Conservation (phyloP, 768 basidiomycete genomes). For the Cyathus striatus region DNA sequence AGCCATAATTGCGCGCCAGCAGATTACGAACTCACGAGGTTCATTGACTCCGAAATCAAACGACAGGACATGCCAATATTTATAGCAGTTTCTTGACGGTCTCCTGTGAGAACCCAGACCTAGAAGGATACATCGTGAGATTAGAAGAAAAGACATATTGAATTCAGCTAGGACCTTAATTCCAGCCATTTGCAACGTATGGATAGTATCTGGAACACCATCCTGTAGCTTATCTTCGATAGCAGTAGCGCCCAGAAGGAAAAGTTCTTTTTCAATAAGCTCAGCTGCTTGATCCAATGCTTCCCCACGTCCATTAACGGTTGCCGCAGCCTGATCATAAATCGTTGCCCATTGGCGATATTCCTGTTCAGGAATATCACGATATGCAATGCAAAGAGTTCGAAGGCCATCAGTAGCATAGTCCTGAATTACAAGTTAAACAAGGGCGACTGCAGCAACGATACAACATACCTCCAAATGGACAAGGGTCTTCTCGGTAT, state of each 20-base stretch:
- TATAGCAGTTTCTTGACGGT: slow-evolving; percentile 98
- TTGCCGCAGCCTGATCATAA: slow-evolving; percentile 90
- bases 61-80: slow-evolving; percentile 98
- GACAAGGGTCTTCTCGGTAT: slow-evolving; percentile 77
- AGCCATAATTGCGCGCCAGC: slow-evolving; percentile 1
- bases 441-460: slow-evolving; percentile 1
- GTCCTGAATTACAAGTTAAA: slow-evolving; percentile 43
- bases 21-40: slow-evolving; percentile 54
- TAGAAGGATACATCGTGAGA: too few species aligned
- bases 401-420: slow-evolving; percentile 96
- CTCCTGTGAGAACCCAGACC: slow-evolving; percentile 98
- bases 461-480: slow-evolving; percentile 76
- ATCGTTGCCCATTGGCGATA: slow-evolving; percentile 86
- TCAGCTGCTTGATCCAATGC: slow-evolving; percentile 94
- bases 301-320: slow-evolving; percentile 91
- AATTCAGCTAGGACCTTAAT: slow-evolving; percentile 63
- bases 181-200: slow-evolving; percentile 95
- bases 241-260: slow-evolving; percentile 92
- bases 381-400: slow-evolving; percentile 93
- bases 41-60: slow-evolving; percentile 97
- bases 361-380: slow-evolving; percentile 88
- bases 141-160: not conserved
- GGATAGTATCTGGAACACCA: slow-evolving; percentile 96
- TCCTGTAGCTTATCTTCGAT: slow-evolving; percentile 99
- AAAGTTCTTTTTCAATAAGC: slow-evolving; percentile 91